Base-by-base conservation (phyloP, 345 rosid genomes). In the Toxicodendron radicans region DNA sequence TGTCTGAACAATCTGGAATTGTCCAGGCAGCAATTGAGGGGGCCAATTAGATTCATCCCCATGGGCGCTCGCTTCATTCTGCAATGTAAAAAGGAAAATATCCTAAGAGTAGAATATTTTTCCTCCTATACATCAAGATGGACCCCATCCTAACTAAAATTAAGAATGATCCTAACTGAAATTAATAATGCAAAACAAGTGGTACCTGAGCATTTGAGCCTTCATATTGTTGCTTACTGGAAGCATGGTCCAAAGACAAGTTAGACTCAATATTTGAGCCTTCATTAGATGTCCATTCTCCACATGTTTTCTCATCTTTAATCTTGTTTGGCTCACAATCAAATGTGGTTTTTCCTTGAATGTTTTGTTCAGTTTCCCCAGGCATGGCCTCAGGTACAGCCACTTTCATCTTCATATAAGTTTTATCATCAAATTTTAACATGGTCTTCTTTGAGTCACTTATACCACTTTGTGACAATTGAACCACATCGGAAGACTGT, bases 191-290 rank as follows among this genome's bases (percentile, higher is more conserved):
- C 9, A 60, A 58, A 56, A 61, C 56, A 21, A 38, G 53, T 21
- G 5, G 73, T 74, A 86, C 91, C 89, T 79, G 83, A 69, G 63
- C 64, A 20, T 7, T 77, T 51, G 46, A 71, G 64, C 66, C 70
- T 66, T 59, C 54, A 27, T 58, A 57, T 41, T 79, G 82, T 23
- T 66, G 79, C 65, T 68, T 78, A 75, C 76, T n/a, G 10, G 66
- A 68, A 70, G 79, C 66, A 68, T 35, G 72, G 53, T 77, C 82
- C 9, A 75, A 43, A 0, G 73, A 30, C 10, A 53, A 68, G 70
- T 79, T 79, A 70, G 69, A 65, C 76, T 52, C 67, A 11, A 35
- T 18, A 52, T 75, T 78, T n/a, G 17, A 49, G 67, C 73, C 71
- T 46, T 66, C 73, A 27, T 70, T 59, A 75, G 74, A 70, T 68